Evolutionary conservation across 352 stramenopile species (phyloP).

Genomic region (Phytophthora aleatoria): DNA sequence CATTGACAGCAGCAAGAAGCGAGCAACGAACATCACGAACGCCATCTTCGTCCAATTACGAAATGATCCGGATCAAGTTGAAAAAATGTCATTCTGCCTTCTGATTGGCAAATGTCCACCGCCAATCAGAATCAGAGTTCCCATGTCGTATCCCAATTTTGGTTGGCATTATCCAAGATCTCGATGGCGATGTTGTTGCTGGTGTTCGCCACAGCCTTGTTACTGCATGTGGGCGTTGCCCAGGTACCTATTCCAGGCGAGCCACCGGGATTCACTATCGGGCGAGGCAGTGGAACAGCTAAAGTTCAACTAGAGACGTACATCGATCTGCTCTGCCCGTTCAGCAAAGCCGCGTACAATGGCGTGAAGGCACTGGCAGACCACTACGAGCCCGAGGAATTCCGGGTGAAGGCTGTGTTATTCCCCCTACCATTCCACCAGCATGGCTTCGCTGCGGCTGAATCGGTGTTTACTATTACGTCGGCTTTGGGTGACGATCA

Average conservation of each 20-base stretch:
- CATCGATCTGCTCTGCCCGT: conserved; percentile 78
- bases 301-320: conserved; percentile 81
- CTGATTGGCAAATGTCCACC: neutral
- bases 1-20: conserved; percentile 28
- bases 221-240: conserved; percentile 24
- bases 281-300: conserved; percentile 43
- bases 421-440: conserved; percentile 79
- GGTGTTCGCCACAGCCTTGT: conserved; percentile 7
- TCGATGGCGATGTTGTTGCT: conserved; percentile 26
- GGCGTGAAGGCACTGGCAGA: conserved; percentile 66
- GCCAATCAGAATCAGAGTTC: neutral
- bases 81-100: too few species aligned
- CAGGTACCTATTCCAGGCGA: conserved; percentile 66
- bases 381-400: conserved; percentile 58
- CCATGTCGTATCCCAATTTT: neutral
- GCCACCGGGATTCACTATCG: conserved; percentile 71
- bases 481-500: conserved; percentile 49
- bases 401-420: conserved; percentile 67
- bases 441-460: conserved; percentile 65
- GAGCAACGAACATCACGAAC: conserved; percentile 1
- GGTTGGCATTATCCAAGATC: conserved; percentile 21
- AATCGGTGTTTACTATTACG: conserved; percentile 67
- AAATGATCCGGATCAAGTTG: too few species aligned
- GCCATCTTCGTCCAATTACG: neutral
- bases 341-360: conserved; percentile 63